phyloP scores from a whole-genome alignment of 2,329 filamentous ascomycete species.

The Aspergillus carbonarius region DNA sequence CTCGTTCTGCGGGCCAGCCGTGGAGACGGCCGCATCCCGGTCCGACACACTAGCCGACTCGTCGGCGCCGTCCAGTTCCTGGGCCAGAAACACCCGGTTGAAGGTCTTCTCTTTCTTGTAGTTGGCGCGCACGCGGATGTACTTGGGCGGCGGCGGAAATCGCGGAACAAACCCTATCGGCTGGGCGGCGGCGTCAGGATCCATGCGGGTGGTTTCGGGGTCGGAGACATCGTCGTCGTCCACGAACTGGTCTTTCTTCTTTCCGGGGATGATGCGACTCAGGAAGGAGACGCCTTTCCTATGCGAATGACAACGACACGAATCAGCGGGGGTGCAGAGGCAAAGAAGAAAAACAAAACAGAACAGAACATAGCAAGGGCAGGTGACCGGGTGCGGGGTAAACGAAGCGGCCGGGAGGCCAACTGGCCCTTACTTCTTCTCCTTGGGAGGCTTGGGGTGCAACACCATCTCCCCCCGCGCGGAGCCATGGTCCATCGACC shows the following conservation, averaged over 20 bases:
- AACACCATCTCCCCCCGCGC: constrained; percentile 33
- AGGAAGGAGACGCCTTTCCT: constrained; percentile 91
- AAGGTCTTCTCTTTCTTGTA: constrained; percentile 82
- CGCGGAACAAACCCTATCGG: constrained; percentile 79
- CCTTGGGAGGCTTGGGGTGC: constrained; percentile 47
- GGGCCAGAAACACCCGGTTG: constrained; percentile 83
- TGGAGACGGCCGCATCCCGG: constrained; percentile 31
- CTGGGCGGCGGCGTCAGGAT: constrained; percentile 76
- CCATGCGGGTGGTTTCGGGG: constrained; percentile 67
- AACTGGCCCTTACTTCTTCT: constrained; percentile 61
- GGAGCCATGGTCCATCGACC: constrained; percentile 29
- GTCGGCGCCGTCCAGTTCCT: constrained; percentile 73
- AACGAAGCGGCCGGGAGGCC: not conserved
- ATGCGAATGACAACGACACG: constrained; percentile 13
- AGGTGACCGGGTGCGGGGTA: not conserved
- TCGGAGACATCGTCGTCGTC: constrained; percentile 66
- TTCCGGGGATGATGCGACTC: constrained; percentile 74
- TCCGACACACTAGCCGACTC: constrained; percentile 29
- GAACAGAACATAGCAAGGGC: too few species aligned
- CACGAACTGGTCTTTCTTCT: constrained; percentile 64
- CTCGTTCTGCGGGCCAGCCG: constrained; percentile 20
- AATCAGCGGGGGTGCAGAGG: not conserved
- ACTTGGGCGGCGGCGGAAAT: constrained; percentile 84
- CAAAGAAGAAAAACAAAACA: too few species aligned
- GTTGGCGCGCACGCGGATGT: constrained; percentile 79